Evolutionary conservation across 495 filamentous ascomycete species (phyloP), one percentile per base, ranked within the genome.

Genomic region (Trichoderma orchidacearum): DNA sequence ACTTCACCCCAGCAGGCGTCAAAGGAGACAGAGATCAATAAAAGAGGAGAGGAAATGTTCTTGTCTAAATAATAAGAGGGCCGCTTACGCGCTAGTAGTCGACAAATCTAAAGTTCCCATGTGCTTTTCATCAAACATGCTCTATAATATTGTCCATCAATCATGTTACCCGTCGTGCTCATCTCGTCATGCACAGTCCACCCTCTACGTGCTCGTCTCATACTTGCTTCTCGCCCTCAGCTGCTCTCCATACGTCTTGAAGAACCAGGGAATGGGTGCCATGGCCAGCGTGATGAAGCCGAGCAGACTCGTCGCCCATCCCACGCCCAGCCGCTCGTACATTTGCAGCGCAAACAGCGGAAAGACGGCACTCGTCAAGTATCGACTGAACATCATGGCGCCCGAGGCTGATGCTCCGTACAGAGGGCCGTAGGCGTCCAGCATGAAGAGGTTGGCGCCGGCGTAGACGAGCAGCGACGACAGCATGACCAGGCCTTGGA

Each of bases 341-440:
- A 80, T 77, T 61, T 77, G 75, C 2, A 68, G 67, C 8, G 69
- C 75, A 51, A 80, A 80, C 18, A 80, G 57, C 27, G 77, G 77
- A 58, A 80, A 80, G 0, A 70, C 74, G n/a, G 75, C 68, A 21
- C 57, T 59, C 30, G 64, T 59, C 15, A 66, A 55, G n/a, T 55
- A 55, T 23, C 53, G 29, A 27, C 28, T 55, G 21, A 55, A 36
- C 53, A 55, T 55, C 53, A 55, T 55, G 21, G 53, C 30, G 12
- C 53, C 53, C 15, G 53, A 55, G 9, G 53, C 53, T 3, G 53
- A 55, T 23, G 53, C 53, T n/a, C 53, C 53, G 9, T 55, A 55
- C n/a, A 55, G 31, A 30, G 53, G 53, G 5, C 53, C 53, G n/a
- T 55, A 55, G 5, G 53, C 29, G 31, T 55, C 53, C 53, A 55